Evolutionary conservation across 2,329 filamentous ascomycete species (phyloP).

Genomic region (Ceratocystis huliohia): DNA sequence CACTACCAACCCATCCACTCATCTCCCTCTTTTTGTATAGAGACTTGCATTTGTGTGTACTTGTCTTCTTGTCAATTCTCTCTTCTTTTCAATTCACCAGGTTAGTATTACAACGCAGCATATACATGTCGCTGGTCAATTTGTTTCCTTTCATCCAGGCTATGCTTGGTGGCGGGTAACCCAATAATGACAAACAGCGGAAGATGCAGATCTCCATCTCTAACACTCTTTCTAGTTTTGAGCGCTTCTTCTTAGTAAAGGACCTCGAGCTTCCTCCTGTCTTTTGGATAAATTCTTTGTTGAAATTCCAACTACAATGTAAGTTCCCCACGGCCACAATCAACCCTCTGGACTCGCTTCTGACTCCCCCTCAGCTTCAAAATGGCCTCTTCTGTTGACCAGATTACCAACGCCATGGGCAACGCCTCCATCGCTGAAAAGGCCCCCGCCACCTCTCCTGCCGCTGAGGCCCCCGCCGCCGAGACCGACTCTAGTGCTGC

Average conservation of each 20-base stretch:
- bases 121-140: background rate
- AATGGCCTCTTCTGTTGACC: conserved; percentile 61
- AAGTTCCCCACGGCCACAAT: background rate
- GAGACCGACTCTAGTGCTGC: conserved; percentile 46
- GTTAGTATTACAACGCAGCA: background rate
- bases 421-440: conserved; percentile 57
- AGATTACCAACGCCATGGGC: conserved; percentile 67
- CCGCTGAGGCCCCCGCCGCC: conserved; percentile 62
- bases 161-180: background rate
- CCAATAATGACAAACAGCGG: background rate
- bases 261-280: conserved; percentile 11
- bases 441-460: conserved; percentile 52
- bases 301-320: conserved; percentile 20
- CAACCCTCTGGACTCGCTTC: background rate
- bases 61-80: conserved; percentile 19
- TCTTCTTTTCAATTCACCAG: conserved; percentile 20
- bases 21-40: conserved; percentile 10
- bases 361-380: conserved; percentile 25
- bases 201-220: background rate
- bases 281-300: conserved; percentile 21
- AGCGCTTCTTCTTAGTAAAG: conserved; percentile 10
- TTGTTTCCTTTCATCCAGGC: background rate
- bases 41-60: conserved; percentile 18
- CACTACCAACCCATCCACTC: conserved; percentile 26
- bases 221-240: background rate